These are phyloP conservation scores for Sideroxylon spinosum DNA, from an alignment of 179 eudicot genomes.

Conservation along the genomic window DNA sequence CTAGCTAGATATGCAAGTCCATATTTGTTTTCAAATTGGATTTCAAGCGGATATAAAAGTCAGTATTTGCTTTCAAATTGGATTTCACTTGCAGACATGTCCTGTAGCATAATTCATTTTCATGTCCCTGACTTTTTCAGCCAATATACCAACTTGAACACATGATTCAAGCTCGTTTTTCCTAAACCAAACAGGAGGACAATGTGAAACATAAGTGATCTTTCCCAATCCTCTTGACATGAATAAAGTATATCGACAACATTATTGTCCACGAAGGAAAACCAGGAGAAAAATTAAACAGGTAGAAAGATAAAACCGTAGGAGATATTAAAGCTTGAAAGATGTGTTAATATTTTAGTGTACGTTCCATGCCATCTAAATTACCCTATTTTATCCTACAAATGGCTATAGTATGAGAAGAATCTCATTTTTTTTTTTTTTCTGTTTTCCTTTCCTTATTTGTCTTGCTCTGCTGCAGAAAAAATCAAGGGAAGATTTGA, in stretches of 20 bases:
- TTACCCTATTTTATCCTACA: background rate
- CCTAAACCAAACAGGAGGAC: background rate
- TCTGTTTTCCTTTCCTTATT: background rate
- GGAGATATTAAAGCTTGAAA: background rate
- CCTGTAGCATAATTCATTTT: too few species aligned
- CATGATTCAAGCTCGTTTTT: background rate
- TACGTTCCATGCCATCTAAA: background rate
- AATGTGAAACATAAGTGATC: background rate
- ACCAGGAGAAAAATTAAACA: too few species aligned
- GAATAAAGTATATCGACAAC: background rate
- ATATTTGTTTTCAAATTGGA: background rate
- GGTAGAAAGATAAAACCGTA: too few species aligned
- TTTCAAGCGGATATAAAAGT: background rate
- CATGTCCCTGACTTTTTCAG: background rate
- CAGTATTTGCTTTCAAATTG: background rate
- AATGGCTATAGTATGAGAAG: background rate
- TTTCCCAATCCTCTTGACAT: background rate
- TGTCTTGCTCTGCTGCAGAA: constrained; percentile 9
- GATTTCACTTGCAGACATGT: background rate
- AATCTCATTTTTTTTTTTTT: background rate
- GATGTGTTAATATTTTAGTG: background rate
- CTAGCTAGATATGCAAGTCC: background rate
- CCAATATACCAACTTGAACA: background rate
- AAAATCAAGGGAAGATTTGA: background rate
- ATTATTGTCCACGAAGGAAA: too few species aligned